Evolutionary conservation across 768 basidiomycete species (phyloP), one percentile per base, ranked within the genome.

Genomic region (Leucogyrophana mollusca): DNA sequence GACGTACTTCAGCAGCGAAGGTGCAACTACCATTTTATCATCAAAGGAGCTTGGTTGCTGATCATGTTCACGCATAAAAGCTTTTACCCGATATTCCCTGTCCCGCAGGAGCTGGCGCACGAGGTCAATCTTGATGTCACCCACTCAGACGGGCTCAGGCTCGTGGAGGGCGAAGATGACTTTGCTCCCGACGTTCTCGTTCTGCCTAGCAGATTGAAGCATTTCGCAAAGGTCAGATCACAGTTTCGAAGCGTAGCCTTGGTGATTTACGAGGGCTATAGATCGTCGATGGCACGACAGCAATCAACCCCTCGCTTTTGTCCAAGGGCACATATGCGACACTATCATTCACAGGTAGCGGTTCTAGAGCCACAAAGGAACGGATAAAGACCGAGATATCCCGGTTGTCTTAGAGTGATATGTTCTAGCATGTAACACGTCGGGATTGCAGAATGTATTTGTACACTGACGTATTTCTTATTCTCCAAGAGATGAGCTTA

Each of bases 61-160:
- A 47, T 38, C 21, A 5, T 3, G 21, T 1, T 18, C n/a, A 1
- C 30, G 16, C 10, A 14, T 17, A n/a, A 16, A 60, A 97, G 93
- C 57, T 96, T 96, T 70, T 99, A 98, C 62, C 96, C 96, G 0
- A 67, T 96, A 33, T 97, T 97, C 65, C 96, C 96, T 8, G 78
- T 83, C 1, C 92, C 96, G 0, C 61, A 74, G 10, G 87, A 88
- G 5, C 65, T 87, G 14, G 72, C 84, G 2, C 73, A 79, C 30
- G 92, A 95, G 58, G 82, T 97, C 47, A 94, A 96, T 59, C 76
- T 99, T 33, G 94, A 96, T 58, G 75, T 96, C 13, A 83, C 87
- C 16, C 95, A 97, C 67, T 78, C 77, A 25, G 68, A 76, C 4
- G 65, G 74, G 18, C 64, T 85, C 38, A 69, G 51, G 23, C 45